Percentiles rank a stretch among this genome's conserved stretches.
Conservation (phyloP, 257 asterid genomes). For the Cordia subcordata region DNA sequence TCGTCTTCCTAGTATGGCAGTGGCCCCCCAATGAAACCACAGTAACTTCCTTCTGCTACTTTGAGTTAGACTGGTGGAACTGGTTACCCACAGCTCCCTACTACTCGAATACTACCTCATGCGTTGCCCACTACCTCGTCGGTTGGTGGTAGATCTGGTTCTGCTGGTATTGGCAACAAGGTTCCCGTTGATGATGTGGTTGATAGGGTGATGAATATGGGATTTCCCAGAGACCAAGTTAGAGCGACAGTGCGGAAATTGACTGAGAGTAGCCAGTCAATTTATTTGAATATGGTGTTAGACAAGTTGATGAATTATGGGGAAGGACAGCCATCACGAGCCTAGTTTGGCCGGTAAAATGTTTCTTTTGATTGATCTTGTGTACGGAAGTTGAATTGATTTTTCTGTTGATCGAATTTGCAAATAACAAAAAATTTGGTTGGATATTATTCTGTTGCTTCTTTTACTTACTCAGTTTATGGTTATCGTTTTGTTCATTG, state of each 20-base stretch:
- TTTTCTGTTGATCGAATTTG: not conserved
- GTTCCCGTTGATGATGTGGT: slow-evolving; percentile 90
- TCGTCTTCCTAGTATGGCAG: slow-evolving; percentile 54
- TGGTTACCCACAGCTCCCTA: slow-evolving; percentile 81
- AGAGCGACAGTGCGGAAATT: slow-evolving; percentile 75
- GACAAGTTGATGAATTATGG: slow-evolving; percentile 95
- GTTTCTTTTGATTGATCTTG: slow-evolving; percentile 11
- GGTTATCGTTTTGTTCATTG: no score
- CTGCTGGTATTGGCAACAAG: slow-evolving; percentile 60
- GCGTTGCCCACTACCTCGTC: slow-evolving; percentile 76
- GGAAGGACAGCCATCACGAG: slow-evolving; percentile 60
- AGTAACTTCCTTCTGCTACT: slow-evolving; percentile 39
- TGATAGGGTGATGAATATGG: slow-evolving; percentile 85
- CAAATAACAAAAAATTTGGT: no score
- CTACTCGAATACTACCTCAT: slow-evolving; percentile 83
- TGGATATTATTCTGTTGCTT: no score
- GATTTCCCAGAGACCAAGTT: slow-evolving; percentile 84
- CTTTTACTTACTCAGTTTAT: no score
- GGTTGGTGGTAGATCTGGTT: slow-evolving; percentile 50
- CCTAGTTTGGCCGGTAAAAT: slow-evolving; percentile 65
- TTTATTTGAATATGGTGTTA: slow-evolving; percentile 78
- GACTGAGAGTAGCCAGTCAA: slow-evolving; percentile 85
- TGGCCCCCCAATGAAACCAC: slow-evolving; percentile 51
- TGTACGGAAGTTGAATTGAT: slow-evolving; percentile 32
- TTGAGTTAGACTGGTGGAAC: slow-evolving; percentile 54